These are phyloP conservation scores for Blastocystis sp. DNA, from an alignment of 352 stramenopile genomes.

Conservation along the genomic window DNA sequence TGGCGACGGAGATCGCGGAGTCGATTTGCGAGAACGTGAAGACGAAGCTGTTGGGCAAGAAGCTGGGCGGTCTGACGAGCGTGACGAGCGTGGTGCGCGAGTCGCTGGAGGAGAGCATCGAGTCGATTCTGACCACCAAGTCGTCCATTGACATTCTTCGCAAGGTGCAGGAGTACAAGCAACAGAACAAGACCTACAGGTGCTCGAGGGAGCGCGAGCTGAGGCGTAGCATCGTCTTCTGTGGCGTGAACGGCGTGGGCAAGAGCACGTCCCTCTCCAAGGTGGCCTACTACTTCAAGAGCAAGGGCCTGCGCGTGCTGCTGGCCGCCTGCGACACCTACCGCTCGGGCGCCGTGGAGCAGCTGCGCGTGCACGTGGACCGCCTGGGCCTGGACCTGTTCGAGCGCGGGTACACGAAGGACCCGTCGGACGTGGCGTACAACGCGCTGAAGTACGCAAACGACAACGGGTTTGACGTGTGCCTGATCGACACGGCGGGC, in stretches of 20 bases:
- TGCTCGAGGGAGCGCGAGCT: no score
- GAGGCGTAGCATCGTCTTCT: slow-evolving; percentile 87
- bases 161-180: slow-evolving; percentile 76
- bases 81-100: slow-evolving; percentile 87
- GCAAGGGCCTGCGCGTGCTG: slow-evolving; percentile 88
- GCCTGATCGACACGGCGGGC: slow-evolving; percentile 95
- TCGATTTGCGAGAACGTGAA: slow-evolving; percentile 90
- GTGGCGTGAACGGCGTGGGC: slow-evolving; percentile 95
- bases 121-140: slow-evolving; percentile 89
- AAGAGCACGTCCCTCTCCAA: slow-evolving; percentile 98
- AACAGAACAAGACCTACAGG: slow-evolving; percentile 81
- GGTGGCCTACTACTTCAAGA: slow-evolving; percentile 97
- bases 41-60: slow-evolving; percentile 71
- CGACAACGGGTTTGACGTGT: slow-evolving; percentile 88
- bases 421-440: slow-evolving; percentile 87
- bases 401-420: slow-evolving; percentile 91
- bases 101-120: slow-evolving; percentile 86
- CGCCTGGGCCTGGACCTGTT: slow-evolving; percentile 92
- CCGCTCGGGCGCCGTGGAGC: slow-evolving; percentile 93
- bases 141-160: slow-evolving; percentile 90
- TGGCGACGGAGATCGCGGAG: slow-evolving; percentile 88
- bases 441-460: slow-evolving; percentile 89
- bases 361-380: slow-evolving; percentile 92
- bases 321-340: slow-evolving; percentile 97
- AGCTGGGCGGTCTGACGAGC: slow-evolving; percentile 85